A percentile compares a stretch with the other conserved stretches of the same genome.
Evolutionary conservation across 495 filamentous ascomycete species (phyloP).

Genomic region (Penicillium steckii): DNA sequence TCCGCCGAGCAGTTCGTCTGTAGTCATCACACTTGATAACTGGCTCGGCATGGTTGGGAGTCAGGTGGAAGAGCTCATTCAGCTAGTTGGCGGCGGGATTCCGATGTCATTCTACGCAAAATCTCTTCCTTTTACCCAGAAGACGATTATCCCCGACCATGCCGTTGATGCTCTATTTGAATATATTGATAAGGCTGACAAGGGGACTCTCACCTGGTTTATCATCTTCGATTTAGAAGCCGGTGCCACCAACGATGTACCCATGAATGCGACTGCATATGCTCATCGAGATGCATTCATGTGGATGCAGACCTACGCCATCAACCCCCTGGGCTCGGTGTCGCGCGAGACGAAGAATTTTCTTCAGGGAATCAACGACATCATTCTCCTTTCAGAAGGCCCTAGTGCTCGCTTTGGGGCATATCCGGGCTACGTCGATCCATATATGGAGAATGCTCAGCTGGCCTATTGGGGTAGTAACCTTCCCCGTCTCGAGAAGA

Average conservation of each 20-base stretch:
- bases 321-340: conserved; percentile 41
- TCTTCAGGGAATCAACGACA: conserved; percentile 44
- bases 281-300: conserved; percentile 45
- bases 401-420: conserved; percentile 32
- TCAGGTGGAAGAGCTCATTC: conserved; percentile 45
- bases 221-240: conserved; percentile 43
- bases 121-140: conserved; percentile 45
- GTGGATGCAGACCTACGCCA: conserved; percentile 44
- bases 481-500: conserved; percentile 45
- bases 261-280: conserved; percentile 42
- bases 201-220: conserved; percentile 44
- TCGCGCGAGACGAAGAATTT: conserved; percentile 33
- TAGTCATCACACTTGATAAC: conserved; percentile 45
- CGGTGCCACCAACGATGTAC: conserved; percentile 41
- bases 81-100: conserved; percentile 25
- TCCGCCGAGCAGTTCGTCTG: conserved; percentile 26
- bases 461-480: conserved; percentile 58
- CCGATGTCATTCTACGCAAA: conserved; percentile 47
- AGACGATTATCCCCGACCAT: conserved; percentile 38
- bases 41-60: conserved; percentile 54
- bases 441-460: conserved; percentile 41
- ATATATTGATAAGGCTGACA: conserved; percentile 45
- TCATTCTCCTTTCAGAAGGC: conserved; percentile 20
- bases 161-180: conserved; percentile 40
- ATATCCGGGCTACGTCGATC: conserved; percentile 76